A percentile compares a stretch with the other conserved stretches of the same genome.
phyloP scores from a whole-genome alignment of 1,139 yeast genomes.

The Hansenula anomala region DNA sequence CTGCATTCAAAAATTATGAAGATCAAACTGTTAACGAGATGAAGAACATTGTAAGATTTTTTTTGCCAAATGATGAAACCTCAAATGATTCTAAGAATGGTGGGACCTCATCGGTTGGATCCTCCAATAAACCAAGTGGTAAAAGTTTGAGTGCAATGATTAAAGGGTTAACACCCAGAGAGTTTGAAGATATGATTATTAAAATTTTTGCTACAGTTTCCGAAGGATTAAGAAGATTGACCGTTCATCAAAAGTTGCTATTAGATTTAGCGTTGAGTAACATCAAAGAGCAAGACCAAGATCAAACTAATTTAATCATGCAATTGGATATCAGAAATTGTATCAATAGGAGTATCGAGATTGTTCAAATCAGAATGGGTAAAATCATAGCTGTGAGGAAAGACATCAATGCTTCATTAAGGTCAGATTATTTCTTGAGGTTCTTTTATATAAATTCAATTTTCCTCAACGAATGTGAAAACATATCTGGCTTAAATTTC shows the following conservation, averaged over 20 bases:
- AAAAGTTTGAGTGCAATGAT: slow-evolving; percentile 48
- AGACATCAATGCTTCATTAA: slow-evolving; percentile 58
- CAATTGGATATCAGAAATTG: slow-evolving; percentile 57
- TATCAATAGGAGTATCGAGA: slow-evolving; percentile 59
- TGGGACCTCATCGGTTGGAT: slow-evolving; percentile 16
- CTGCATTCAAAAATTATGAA: slow-evolving; percentile 64
- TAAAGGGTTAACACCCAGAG: slow-evolving; percentile 62
- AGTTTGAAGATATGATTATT: slow-evolving; percentile 67
- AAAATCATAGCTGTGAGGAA: slow-evolving; percentile 76
- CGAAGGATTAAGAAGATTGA: slow-evolving; percentile 68
- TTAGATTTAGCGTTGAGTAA: slow-evolving; percentile 68
- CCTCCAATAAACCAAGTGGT: slow-evolving; percentile 20
- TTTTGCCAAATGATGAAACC: slow-evolving; percentile 47
- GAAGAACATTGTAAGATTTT: slow-evolving; percentile 62
- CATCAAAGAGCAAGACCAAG: slow-evolving; percentile 28
- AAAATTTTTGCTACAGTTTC: slow-evolving; percentile 60
- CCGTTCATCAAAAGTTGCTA: slow-evolving; percentile 73
- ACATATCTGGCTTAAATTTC: slow-evolving; percentile 67
- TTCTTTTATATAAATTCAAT: slow-evolving; percentile 64
- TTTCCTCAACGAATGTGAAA: slow-evolving; percentile 81
- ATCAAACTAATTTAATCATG: slow-evolving; percentile 37
- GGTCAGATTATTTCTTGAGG: slow-evolving; percentile 52
- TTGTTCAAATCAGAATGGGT: slow-evolving; percentile 72
- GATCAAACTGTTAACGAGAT: slow-evolving; percentile 65
- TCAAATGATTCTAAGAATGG: slow-evolving; percentile 5